Evolutionary conservation across 495 filamentous ascomycete species (phyloP).

Genomic region (Trypethelium eluteriae): DNA sequence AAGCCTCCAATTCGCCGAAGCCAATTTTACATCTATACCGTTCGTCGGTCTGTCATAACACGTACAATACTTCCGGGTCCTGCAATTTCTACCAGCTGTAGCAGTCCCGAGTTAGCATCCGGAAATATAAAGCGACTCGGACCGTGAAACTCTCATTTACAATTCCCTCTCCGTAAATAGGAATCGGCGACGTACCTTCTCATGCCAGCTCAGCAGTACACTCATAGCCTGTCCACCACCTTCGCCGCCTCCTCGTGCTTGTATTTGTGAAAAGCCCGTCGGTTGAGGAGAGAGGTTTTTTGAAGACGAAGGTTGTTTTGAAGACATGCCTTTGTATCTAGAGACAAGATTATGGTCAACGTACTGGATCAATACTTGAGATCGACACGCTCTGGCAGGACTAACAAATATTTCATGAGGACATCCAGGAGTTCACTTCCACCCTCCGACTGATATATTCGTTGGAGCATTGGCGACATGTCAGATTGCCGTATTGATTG

Average conservation of each 20-base stretch:
- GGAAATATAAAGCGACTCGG: neutral
- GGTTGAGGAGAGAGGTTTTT: constrained; percentile 60
- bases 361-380: neutral
- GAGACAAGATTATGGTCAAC: neutral
- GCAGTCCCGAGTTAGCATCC: neutral
- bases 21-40: constrained; percentile 49
- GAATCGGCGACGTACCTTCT: constrained; percentile 49
- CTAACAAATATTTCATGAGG: constrained; percentile 69
- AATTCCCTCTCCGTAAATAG: neutral
- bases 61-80: constrained; percentile 80
- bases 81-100: constrained; percentile 68
- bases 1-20: neutral
- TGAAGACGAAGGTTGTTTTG: constrained; percentile 19
- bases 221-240: constrained; percentile 84
- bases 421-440: constrained; percentile 66
- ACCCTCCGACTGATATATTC: constrained; percentile 61
- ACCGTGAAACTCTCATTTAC: neutral
- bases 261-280: constrained; percentile 82
- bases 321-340: constrained; percentile 78
- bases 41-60: constrained; percentile 86
- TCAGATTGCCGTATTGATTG: constrained; percentile 85
- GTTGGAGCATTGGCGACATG: constrained; percentile 74
- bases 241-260: constrained; percentile 59
- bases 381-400: constrained; percentile 8
- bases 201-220: constrained; percentile 88